A percentile compares a stretch with the other conserved stretches of the same genome.
phyloP scores from a whole-genome alignment of 108 stramenopile species.

The Nannochloropsis salina region DNA sequence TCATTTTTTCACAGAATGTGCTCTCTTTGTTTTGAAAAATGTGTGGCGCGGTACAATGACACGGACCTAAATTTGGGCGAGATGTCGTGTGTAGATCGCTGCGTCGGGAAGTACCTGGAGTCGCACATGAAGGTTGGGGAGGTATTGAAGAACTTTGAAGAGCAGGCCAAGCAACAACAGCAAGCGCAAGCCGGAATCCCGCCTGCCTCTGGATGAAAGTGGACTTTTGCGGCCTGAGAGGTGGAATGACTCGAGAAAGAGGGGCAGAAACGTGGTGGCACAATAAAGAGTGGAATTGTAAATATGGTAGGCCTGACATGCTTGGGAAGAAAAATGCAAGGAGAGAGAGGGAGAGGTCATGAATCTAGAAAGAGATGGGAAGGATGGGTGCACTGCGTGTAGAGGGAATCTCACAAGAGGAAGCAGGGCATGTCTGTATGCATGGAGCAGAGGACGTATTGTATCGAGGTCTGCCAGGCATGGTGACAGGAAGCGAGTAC shows the following conservation, averaged over 20 bases:
- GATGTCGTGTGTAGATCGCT: slow-evolving; percentile 35
- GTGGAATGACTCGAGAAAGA: no score
- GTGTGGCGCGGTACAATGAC: slow-evolving; percentile 26
- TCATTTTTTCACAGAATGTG: slow-evolving; percentile 24
- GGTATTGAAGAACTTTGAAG: slow-evolving; percentile 25
- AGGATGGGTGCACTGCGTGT: neutral
- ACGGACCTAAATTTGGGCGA: slow-evolving; percentile 33
- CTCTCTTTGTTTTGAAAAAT: slow-evolving; percentile 28
- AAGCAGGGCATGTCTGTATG: no score
- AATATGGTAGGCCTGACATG: neutral
- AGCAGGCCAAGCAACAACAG: slow-evolving; percentile 21
- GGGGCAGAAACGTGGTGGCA: no score
- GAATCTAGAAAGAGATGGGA: no score
- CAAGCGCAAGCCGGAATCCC: neutral
- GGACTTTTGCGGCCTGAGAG: no score
- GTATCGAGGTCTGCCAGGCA: no score
- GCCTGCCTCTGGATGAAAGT: neutral
- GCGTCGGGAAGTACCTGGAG: slow-evolving; percentile 33
- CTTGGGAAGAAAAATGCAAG: neutral
- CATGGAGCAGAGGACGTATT: no score
- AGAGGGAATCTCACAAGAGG: no score
- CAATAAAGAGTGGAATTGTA: no score
- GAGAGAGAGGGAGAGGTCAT: neutral
- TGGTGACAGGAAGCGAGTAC: no score
- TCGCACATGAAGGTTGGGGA: slow-evolving; percentile 30